These are phyloP conservation scores for Microbotryomycetes sp. DNA, from an alignment of 1,284 basidiomycete genomes.

Conservation along the genomic window DNA sequence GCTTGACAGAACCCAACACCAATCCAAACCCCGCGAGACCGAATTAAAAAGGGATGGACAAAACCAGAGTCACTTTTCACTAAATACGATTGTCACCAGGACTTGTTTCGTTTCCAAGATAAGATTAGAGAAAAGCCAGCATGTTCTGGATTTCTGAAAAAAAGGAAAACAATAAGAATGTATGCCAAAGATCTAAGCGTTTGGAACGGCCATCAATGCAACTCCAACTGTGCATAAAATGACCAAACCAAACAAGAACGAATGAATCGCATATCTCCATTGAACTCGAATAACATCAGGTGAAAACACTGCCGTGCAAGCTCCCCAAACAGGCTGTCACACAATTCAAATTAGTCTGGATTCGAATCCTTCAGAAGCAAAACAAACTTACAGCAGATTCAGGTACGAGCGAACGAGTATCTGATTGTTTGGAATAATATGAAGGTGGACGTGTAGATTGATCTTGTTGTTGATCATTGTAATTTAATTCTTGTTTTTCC, in stretches of 20 bases:
- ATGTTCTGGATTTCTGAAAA: too few relatives aligned
- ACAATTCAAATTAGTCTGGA: neutral
- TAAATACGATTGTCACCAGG: too few relatives aligned
- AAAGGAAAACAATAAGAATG: too few relatives aligned
- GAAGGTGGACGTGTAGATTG: constrained; percentile 1
- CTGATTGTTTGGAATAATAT: constrained; percentile 8
- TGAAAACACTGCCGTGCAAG: constrained; percentile 23
- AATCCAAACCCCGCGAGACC: too few relatives aligned
- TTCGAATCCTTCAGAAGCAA: constrained; percentile 4
- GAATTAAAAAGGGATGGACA: too few relatives aligned
- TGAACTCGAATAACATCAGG: constrained; percentile 27
- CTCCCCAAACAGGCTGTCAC: constrained; percentile 18
- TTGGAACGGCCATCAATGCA: constrained; percentile 28
- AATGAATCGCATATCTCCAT: constrained; percentile 22
- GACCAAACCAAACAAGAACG: constrained; percentile 12
- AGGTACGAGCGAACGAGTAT: constrained; percentile 20
- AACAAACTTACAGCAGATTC: constrained; percentile 12
- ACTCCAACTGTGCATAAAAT: constrained; percentile 14
- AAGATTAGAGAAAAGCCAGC: too few relatives aligned
- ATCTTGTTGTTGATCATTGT: neutral
- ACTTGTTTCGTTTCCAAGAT: too few relatives aligned
- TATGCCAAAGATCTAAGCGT: constrained; percentile 6
- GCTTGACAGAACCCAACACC: too few relatives aligned
- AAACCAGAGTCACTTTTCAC: too few relatives aligned
- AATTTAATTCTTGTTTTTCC: constrained; percentile 23